These are phyloP conservation scores for Dysphania ambrosioides DNA, from an alignment of 148 eudicot species.

Conservation along the genomic window DNA sequence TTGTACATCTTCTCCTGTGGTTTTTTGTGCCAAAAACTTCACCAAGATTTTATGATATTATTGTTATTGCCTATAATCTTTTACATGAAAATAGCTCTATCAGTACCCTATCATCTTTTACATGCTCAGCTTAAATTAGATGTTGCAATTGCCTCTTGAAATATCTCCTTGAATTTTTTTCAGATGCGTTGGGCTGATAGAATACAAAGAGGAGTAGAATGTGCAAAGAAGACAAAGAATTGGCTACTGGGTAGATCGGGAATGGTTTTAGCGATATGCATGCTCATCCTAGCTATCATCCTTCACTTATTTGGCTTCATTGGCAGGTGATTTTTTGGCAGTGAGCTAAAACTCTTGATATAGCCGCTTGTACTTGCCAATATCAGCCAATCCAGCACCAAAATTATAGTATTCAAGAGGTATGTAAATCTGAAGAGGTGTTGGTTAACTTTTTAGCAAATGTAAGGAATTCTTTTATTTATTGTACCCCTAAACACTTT, in stretches of 20 bases:
- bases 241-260: conserved; percentile 88
- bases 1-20: background rate
- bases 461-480: conserved; percentile 28
- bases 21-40: background rate
- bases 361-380: background rate
- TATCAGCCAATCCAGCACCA: background rate
- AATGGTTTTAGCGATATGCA: conserved; percentile 69
- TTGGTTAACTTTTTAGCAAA: conserved; percentile 7
- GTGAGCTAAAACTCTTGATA: background rate
- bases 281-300: conserved; percentile 74
- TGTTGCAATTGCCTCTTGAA: background rate
- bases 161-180: conserved; percentile 13
- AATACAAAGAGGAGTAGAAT: conserved; percentile 75
- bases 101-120: background rate
- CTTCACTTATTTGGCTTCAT: conserved; percentile 83
- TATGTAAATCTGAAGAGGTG: conserved; percentile 23
- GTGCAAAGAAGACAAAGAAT: conserved; percentile 79
- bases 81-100: background rate
- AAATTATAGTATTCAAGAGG: background rate
- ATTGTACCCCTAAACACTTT: conserved; percentile 8
- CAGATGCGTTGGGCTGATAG: conserved; percentile 98
- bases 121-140: background rate
- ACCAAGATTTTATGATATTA: no score
- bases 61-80: background rate
- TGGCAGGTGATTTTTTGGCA: conserved; percentile 40